Base-by-base conservation (phyloP, 371 early-diverging fungal species). In the Circinella minor region DNA sequence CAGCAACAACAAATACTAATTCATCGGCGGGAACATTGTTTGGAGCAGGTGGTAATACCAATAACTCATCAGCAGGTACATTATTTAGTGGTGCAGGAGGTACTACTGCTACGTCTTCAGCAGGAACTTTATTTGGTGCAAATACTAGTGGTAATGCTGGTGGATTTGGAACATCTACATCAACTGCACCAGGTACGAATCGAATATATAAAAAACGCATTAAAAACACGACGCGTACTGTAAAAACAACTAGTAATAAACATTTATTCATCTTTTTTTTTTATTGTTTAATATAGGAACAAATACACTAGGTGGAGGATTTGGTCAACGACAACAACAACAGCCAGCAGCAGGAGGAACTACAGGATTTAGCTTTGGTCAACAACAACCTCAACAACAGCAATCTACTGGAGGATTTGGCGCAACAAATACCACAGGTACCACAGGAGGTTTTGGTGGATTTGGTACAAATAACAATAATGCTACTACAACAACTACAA, bases 371-470 rank as follows among this genome's bases (percentile, higher is more conserved):
- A 59, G 69, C 17, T 64, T 64, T 4, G 68, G 61, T 48, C 68
- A 49, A 34, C 68, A 68, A 20, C 62, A 68, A 48, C 60, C 61
- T 4, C 69, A 62, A 68, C 46, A 69, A 48, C 60, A 68, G 14
- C 69, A 62, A 68, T 7, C 62, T n/a, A 37, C 9, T 11, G 60
- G 60, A 4, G 67, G 67, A 8, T 67, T 67, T 60, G 60, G 67
- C 34, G 57, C 64, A 10, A 43, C 71, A 11, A 62, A 36, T 55
- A 27, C 66, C n/a, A 13, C 55, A 37, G 55, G 36, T n/a, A 43
- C 57, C 46, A 20, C 65, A 27, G 74, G 71, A n/a, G n/a, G n/a
- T 38, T 73, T 76, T 54, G 70, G 74, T 37, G 70, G 74, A 20
- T 68, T 72, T 57, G 65, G 68, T 59, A 48, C 43, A 8, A 55